Evolutionary conservation across 2,329 filamentous ascomycete genomes (phyloP).

Genomic region (Dothiorella sarmentorum): DNA sequence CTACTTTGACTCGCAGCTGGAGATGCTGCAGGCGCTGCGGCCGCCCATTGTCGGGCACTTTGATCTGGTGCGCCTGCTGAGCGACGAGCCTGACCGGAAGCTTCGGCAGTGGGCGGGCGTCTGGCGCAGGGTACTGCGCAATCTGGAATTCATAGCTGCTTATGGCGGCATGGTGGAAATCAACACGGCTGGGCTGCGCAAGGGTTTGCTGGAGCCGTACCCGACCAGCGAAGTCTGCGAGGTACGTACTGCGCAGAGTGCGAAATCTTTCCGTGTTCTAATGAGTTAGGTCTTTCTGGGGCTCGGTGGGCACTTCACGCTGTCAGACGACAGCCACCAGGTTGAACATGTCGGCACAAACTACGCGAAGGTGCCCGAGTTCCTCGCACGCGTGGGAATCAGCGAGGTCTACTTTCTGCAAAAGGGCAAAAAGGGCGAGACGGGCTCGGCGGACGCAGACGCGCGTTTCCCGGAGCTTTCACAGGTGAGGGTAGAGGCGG

Average conservation of each 20-base stretch:
- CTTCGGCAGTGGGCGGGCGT: conserved; percentile 59
- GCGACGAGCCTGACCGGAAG: conserved; percentile 62
- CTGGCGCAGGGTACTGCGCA: conserved; percentile 71
- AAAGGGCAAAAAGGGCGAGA: conserved; percentile 5
- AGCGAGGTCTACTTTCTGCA: conserved; percentile 48
- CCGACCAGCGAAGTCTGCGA: conserved; percentile 74
- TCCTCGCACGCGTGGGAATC: conserved; percentile 65
- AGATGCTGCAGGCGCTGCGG: conserved; percentile 69
- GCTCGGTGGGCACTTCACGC: conserved; percentile 75
- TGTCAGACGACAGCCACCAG: conserved; percentile 94
- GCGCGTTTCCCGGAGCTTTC: conserved; percentile 33
- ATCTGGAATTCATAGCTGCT: conserved; percentile 64
- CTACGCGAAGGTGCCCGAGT: conserved; percentile 68
- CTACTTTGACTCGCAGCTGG: conserved; percentile 85
- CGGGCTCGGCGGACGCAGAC: conserved; percentile 25
- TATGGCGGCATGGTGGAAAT: conserved; percentile 86
- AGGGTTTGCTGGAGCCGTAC: conserved; percentile 89
- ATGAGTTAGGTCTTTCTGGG: conserved; percentile 62
- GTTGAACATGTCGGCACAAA: conserved; percentile 84
- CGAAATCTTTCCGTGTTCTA: background rate
- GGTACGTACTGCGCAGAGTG: conserved; percentile 45
- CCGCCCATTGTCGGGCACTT: conserved; percentile 90
- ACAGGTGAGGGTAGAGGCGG: background rate
- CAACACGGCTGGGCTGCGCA: conserved; percentile 82
- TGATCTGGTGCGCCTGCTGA: conserved; percentile 82